A percentile compares a stretch with the other conserved stretches of the same genome.
phyloP scores from a whole-genome alignment of 2,329 filamentous ascomycete genomes.

The Cladobotryum mycophilum region DNA sequence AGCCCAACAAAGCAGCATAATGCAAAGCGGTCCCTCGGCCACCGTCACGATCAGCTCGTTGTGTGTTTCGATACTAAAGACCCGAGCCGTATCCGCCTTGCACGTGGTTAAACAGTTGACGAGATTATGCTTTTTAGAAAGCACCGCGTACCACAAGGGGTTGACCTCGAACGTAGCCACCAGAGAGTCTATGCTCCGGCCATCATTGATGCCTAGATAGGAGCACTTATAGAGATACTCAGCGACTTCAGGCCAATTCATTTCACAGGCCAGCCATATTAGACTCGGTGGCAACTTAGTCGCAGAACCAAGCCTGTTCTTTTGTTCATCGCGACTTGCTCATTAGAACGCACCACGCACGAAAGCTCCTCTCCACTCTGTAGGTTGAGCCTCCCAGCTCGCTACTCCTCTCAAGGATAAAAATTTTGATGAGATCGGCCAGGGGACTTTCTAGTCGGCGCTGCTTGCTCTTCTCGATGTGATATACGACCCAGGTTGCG shows the following conservation, averaged over 20 bases:
- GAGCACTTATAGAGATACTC: slow-evolving; percentile 4
- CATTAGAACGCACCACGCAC: slow-evolving; percentile 1
- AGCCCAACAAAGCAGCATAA: not conserved
- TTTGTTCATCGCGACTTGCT: not conserved
- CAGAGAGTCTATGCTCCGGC: not conserved
- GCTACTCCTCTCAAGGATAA: not conserved
- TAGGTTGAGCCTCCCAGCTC: not conserved
- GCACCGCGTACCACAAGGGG: slow-evolving; percentile 2
- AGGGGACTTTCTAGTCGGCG: not conserved
- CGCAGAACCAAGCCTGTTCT: not conserved
- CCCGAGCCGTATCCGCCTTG: not conserved
- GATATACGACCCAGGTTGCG: not conserved
- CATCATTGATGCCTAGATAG: slow-evolving; percentile 1
- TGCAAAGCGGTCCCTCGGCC: not conserved
- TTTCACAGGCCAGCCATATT: slow-evolving; percentile 2
- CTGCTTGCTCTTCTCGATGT: slow-evolving; percentile 1
- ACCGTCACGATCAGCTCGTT: not conserved
- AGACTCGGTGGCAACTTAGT: not conserved
- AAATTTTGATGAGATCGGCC: not conserved
- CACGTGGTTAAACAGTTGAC: not conserved
- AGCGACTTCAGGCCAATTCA: slow-evolving; percentile 1
- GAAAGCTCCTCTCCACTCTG: slow-evolving; percentile 1
- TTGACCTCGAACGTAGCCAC: not conserved
- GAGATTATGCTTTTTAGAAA: not conserved
- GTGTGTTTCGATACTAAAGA: not conserved